Evolutionary conservation across 805 yeast genomes (phyloP).

Genomic region (Starmerella davenportii): DNA sequence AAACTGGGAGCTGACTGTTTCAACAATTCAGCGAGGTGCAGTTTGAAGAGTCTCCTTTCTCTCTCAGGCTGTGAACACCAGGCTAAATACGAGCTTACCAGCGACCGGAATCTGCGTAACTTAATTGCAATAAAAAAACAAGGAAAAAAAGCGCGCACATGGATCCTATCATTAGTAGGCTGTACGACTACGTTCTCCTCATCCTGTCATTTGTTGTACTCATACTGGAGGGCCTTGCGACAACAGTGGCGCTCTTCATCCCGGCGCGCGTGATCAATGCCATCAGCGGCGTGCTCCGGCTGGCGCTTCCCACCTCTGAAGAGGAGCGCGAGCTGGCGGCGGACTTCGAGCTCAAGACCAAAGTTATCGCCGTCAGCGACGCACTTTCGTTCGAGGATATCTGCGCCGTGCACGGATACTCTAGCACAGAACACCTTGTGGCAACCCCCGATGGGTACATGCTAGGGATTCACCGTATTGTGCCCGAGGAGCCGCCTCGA

Average conservation of each 20-base stretch:
- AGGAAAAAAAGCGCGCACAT: no score
- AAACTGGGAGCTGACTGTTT: no score
- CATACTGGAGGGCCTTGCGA: slow-evolving; percentile 12
- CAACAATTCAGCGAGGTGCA: no score
- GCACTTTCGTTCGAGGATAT: slow-evolving; percentile 36
- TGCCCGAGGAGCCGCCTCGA: slow-evolving; percentile 3
- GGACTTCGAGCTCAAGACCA: slow-evolving; percentile 3
- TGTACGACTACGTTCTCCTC: slow-evolving; percentile 10
- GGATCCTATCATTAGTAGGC: not conserved
- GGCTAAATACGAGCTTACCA: no score
- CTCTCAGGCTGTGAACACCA: no score
- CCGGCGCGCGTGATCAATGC: slow-evolving; percentile 12
- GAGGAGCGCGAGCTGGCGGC: slow-evolving; percentile 7
- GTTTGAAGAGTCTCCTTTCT: no score
- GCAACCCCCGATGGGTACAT: slow-evolving; percentile 61
- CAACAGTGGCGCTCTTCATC: slow-evolving; percentile 14
- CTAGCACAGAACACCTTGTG: slow-evolving; percentile 58
- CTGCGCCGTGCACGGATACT: slow-evolving; percentile 50
- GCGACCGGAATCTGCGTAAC: no score
- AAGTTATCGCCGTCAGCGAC: slow-evolving; percentile 6
- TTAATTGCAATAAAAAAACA: no score
- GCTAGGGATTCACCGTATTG: slow-evolving; percentile 53
- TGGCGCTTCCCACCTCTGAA: slow-evolving; percentile 7
- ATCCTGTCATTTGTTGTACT: slow-evolving; percentile 13
- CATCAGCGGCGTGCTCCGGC: slow-evolving; percentile 6